Evolutionary conservation across 352 stramenopile species (phyloP), one percentile per base, ranked within the genome.

Genomic region (Nothophytophthora sp.): DNA sequence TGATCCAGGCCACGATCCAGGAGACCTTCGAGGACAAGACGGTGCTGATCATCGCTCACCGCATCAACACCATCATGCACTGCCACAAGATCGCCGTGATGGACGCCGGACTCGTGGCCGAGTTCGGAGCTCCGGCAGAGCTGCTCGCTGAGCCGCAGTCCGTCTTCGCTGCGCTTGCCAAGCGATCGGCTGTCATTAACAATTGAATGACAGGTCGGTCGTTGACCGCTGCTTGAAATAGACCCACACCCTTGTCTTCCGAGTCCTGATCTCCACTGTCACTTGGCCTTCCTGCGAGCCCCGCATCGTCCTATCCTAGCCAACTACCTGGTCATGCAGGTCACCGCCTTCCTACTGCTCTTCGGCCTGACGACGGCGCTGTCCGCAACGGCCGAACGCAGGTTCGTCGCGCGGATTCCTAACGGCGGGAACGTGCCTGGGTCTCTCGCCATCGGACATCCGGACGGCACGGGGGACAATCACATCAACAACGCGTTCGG

Each of bases 31-130:
- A 41, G 9, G 65, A 85, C 23, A 73, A 81, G 15, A 98, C 94
- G n/a, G 73, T 96, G 18, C 61, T 98, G 5, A 97, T 90, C 2
- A 97, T 98, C 56, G 92, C 94, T 6, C 92, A 98, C 60, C 65
- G 92, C 19, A 69, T 97, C 10, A 84, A 95, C 42, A 98, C 91
- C 3, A 94, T 98, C 47, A 81, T 96, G 60, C 88, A 98, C 46
- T 90, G 77, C 55, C 88, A 98, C 51, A 68, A 74, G 22, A 71
- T 97, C 18, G 52, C 96, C 4, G 88, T 97, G 24, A 70, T 97
- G 47, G 79, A 96, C 46, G 67, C 88, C 47, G 85, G 86, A 0
- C 57, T 54, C 22, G 83, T 98, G 19, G 83, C 74, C 13, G 95
- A 98, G 63, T 97, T 92, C 63, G 95, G 95, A 51, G 65, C 84